Base-by-base conservation (phyloP, 169 alveolate genomes). In the Babesia divergens region DNA sequence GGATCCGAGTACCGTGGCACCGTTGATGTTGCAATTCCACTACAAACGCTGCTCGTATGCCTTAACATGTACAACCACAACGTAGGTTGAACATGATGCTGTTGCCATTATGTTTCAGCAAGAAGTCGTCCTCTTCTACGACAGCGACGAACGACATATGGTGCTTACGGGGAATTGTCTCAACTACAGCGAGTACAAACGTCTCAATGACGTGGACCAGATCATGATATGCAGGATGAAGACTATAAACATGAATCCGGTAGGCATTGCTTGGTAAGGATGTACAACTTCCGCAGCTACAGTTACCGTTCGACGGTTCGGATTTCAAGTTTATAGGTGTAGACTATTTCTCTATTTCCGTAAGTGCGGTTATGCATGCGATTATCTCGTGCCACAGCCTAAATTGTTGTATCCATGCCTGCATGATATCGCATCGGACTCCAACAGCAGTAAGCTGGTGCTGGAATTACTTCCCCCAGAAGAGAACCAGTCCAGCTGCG, bases 261-360 rank as follows among this genome's bases (percentile, higher is more conserved):
- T 80, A 70, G 13, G 77, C 24, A 31, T 37, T 13, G n/a, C 16
- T 13, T 22, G 9, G 1, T 18, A 2, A 22, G 24, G n/a, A 3
- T 8, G 6, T 16, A 32, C 16, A 2, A 29, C 28, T 9, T 16
- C 18, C 38, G 7, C 50, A 77, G 86, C 58, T 77, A 43, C 65
- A 54, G 32, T 16, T 77, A 24, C 86, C 86, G 18, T 77, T 77
- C 40, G 82, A 77, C 44, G 86, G 72, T 38, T 58, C 69, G 34
- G 64, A 64, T 38, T 77, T 77, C 69, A 68, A 54, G 42, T 64
- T 68, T 35, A 43, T 64, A 28, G 72, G 59, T 32, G 71, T 62
- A 47, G 86, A 77, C 52, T 77, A 77, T 24, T 77, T 77, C 43
- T 64, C 86, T 6, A 77, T 77, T 16, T 58, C 82, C 43, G 86